A percentile compares a stretch with the other conserved stretches of the same genome.
phyloP scores from a whole-genome alignment of 2,329 filamentous ascomycete genomes.

The Bipolaris victoriae region DNA sequence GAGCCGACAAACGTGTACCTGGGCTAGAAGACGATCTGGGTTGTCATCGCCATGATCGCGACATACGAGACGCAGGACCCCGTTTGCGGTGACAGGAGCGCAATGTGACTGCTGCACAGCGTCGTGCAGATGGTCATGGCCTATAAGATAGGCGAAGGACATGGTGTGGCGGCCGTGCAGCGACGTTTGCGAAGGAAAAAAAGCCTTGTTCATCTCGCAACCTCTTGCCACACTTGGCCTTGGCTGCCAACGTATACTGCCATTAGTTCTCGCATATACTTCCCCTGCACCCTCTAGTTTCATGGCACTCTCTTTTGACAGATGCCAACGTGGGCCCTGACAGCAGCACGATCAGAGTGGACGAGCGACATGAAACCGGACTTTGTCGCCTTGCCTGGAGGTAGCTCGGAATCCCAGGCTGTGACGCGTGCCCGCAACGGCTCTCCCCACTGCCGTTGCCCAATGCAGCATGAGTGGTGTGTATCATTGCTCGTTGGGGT shows the following conservation, averaged over 20 bases:
- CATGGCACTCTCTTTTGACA: not conserved
- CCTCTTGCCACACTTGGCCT: constrained; percentile 4
- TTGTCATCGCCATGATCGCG: not conserved
- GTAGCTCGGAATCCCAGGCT: not conserved
- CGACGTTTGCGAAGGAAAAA: not conserved
- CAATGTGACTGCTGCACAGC: not conserved
- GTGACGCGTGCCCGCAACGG: not conserved
- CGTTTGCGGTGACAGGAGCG: not conserved
- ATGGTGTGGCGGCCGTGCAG: constrained; percentile 3
- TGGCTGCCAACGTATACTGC: not conserved
- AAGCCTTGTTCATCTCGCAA: constrained; percentile 6
- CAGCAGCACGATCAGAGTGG: constrained; percentile 2
- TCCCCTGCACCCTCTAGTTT: constrained; percentile 5
- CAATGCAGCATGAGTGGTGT: not conserved
- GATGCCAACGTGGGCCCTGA: not conserved
- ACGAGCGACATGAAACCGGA: constrained; percentile 1
- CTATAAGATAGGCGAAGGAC: not conserved
- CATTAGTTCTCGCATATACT: not conserved
- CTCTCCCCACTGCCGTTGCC: not conserved
- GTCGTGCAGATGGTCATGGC: not conserved
- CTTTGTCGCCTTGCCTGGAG: not conserved
- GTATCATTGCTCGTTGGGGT: not conserved
- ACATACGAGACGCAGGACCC: not conserved
- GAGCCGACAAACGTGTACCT: not conserved
- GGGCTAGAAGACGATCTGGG: not conserved